Evolutionary conservation across 2,329 filamentous ascomycete species (phyloP).

Genomic region (Chaetomiaceae sp.): DNA sequence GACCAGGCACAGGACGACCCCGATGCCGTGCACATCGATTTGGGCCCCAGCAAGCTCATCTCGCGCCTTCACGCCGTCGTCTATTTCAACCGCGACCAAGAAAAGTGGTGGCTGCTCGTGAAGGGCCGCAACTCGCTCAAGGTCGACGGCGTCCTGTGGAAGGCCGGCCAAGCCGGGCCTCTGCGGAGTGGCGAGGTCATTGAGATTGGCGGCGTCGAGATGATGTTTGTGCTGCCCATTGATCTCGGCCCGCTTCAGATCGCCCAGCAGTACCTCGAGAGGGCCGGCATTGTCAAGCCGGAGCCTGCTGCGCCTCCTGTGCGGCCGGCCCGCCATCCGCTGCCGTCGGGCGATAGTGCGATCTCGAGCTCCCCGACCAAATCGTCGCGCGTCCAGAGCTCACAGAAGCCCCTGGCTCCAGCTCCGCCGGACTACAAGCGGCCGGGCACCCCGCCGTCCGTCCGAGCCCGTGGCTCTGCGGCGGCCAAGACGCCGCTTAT

Average conservation of each 20-base stretch:
- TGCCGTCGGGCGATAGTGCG: slow-evolving; percentile 25
- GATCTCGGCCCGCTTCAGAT: slow-evolving; percentile 63
- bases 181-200: slow-evolving; percentile 86
- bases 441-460: slow-evolving; percentile 56
- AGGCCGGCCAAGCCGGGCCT: slow-evolving; percentile 58
- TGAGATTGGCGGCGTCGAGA: slow-evolving; percentile 87
- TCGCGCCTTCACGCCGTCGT: slow-evolving; percentile 74
- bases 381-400: slow-evolving; percentile 28
- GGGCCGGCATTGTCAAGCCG: slow-evolving; percentile 50
- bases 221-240: slow-evolving; percentile 95
- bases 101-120: slow-evolving; percentile 77
- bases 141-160: slow-evolving; percentile 68
- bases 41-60: slow-evolving; percentile 78
- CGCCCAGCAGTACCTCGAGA: slow-evolving; percentile 63
- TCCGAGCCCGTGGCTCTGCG: slow-evolving; percentile 31
- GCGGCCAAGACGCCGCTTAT: slow-evolving; percentile 37
- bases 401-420: slow-evolving; percentile 51
- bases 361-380: slow-evolving; percentile 27
- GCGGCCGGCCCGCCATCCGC: slow-evolving; percentile 24
- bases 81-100: slow-evolving; percentile 62
- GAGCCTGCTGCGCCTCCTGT: slow-evolving; percentile 23
- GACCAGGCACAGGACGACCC: slow-evolving; percentile 40
- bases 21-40: slow-evolving; percentile 72
- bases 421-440: slow-evolving; percentile 57
- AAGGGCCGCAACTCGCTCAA: slow-evolving; percentile 90